Percentiles rank a stretch among this genome's conserved stretches.
phyloP scores from a whole-genome alignment of 306 rosid species.

The Gastrolobium villosum region DNA sequence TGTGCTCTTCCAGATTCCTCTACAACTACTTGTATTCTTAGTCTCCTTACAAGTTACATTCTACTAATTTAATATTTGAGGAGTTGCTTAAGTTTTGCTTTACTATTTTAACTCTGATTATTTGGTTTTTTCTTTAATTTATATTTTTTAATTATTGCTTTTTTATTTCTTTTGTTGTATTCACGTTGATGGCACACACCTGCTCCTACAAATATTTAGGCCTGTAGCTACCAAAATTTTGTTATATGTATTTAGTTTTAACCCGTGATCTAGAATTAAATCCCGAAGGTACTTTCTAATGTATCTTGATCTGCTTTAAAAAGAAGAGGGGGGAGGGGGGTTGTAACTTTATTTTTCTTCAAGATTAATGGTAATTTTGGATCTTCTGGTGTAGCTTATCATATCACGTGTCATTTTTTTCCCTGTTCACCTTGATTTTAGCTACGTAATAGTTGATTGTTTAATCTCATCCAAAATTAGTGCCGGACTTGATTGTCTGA shows the following conservation, averaged over 20 bases:
- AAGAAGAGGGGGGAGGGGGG: too few species aligned
- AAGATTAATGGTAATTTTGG: constrained; percentile 22
- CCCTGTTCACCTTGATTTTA: neutral
- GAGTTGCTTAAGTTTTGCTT: constrained; percentile 3
- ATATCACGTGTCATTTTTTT: neutral
- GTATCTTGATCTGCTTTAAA: constrained; percentile 9
- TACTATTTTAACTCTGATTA: constrained; percentile 1
- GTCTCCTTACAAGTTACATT: neutral
- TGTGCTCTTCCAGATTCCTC: constrained; percentile 72
- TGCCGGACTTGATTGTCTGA: neutral
- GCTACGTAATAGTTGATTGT: neutral
- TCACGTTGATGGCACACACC: constrained; percentile 1
- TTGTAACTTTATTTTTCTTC: constrained; percentile 5
- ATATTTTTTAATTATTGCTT: neutral
- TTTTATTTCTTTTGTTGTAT: neutral
- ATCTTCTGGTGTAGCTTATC: neutral
- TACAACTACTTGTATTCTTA: constrained; percentile 57
- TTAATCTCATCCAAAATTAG: neutral
- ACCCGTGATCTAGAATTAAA: constrained; percentile 43
- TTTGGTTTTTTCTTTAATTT: neutral
- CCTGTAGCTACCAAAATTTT: neutral
- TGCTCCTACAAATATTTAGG: constrained; percentile 8
- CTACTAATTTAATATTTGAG: neutral
- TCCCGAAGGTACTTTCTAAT: neutral
- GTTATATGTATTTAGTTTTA: constrained; percentile 5